These are phyloP conservation scores for Colletotrichum horii DNA, from an alignment of 2,329 filamentous ascomycete genomes.

Conservation along the genomic window DNA sequence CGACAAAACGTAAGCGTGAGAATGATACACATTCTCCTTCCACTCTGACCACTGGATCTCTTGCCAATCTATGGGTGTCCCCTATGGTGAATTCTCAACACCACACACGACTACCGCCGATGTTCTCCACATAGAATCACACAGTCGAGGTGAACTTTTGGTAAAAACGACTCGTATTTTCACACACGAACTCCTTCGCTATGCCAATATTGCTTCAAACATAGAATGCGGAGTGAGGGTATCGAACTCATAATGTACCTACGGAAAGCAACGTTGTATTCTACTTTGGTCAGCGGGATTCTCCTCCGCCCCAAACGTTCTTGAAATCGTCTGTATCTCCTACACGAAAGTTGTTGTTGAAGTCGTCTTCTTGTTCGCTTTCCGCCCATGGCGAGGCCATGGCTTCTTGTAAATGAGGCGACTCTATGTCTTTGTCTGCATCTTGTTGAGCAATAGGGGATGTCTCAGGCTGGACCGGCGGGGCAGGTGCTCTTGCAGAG, in stretches of 20 bases:
- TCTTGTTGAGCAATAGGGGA: neutral
- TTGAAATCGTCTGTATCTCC: conserved; percentile 48
- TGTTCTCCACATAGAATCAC: neutral
- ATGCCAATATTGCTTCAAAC: conserved; percentile 24
- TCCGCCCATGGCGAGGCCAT: conserved; percentile 21
- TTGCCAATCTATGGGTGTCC: neutral
- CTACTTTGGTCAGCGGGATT: neutral
- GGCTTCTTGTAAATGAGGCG: conserved; percentile 3
- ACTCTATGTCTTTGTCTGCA: neutral
- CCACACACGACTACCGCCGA: neutral
- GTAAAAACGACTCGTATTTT: neutral
- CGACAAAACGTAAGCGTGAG: no score
- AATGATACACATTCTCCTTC: neutral
- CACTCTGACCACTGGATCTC: neutral
- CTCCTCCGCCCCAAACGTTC: conserved; percentile 46
- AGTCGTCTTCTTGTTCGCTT: conserved; percentile 8
- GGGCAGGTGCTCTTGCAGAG: neutral
- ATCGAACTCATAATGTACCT: conserved; percentile 5
- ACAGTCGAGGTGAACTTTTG: neutral
- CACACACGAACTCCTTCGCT: conserved; percentile 30
- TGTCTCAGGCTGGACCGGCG: neutral
- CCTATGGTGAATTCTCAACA: neutral
- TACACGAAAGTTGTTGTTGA: conserved; percentile 23
- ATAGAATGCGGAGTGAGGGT: conserved; percentile 19
- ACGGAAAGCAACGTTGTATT: neutral